These are phyloP conservation scores for Gynochthodes officinalis DNA, from an alignment of 257 asterid genomes.

Conservation along the genomic window DNA sequence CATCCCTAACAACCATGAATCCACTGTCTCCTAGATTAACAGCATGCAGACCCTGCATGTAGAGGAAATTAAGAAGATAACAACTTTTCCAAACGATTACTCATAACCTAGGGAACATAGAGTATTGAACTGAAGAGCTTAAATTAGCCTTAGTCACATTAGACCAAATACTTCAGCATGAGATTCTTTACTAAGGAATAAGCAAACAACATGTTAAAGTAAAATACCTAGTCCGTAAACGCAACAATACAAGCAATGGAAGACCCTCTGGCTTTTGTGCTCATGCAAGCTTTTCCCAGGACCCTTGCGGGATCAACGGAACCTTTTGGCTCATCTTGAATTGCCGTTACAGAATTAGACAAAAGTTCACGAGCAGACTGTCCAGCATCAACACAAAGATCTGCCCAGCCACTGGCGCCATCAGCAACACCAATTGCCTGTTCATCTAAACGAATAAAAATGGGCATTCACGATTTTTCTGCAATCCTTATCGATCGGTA, in stretches of 20 bases:
- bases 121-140: background rate
- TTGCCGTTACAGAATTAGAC: conserved; percentile 68
- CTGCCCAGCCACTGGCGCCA: conserved; percentile 99
- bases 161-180: background rate
- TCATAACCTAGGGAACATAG: background rate
- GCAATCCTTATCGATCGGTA: too few relatives aligned
- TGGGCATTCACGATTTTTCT: too few relatives aligned
- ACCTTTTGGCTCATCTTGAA: conserved; percentile 77
- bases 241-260: conserved; percentile 96
- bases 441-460: conserved; percentile 69
- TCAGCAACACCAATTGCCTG: conserved; percentile 94
- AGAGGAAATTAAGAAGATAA: background rate
- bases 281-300: conserved; percentile 72
- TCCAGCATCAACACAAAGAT: conserved; percentile 81
- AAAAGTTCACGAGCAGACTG: conserved; percentile 86
- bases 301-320: conserved; percentile 83
- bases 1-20: conserved; percentile 88
- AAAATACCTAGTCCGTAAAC: conserved; percentile 70
- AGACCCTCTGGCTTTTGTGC: conserved; percentile 77
- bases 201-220: background rate
- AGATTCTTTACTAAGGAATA: background rate
- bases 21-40: conserved; percentile 95
- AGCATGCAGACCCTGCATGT: conserved; percentile 80
- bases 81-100: background rate
- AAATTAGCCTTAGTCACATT: background rate